Evolutionary conservation across 495 filamentous ascomycete species (phyloP), one percentile per base, ranked within the genome.

Genomic region (Aspergillus carlsbadensis): DNA sequence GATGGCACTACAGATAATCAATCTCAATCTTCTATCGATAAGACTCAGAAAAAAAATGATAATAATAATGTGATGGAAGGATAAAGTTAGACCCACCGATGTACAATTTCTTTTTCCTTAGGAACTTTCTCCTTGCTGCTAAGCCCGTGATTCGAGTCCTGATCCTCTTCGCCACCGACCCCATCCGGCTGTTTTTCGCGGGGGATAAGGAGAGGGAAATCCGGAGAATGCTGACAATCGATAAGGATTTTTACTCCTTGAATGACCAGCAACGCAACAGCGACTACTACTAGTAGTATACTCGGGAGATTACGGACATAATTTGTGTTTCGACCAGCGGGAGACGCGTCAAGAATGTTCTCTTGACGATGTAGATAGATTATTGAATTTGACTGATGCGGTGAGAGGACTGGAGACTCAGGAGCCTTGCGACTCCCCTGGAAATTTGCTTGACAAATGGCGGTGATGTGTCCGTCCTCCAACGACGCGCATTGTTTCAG

Each of bases 171-270:
- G 59, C 58, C 61, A 60, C 54, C 48, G 42, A 34, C 52, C 59
- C 21, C 64, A 56, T 56, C 43, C 43, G 18, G 45, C 24, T 51
- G 37, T 55, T 17, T 56, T 58, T 52, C 61, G 63, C 41, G 59
- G 56, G 54, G 59, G 57, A 54, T 64, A 70, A 61, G 61, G 57
- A 41, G 44, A 52, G 44, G 58, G 36, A 48, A 36, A 60, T 60
- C 57, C 46, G 40, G 61, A 69, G 37, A 66, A 54, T 45, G 67
- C 41, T 64, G 34, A 65, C 21, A 54, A 50, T 39, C 47, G 58
- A 60, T 60, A 60, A 60, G 58, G 47, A 39, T 36, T 21, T 35
- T 11, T 31, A 10, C 8, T 24, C 17, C 18, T 7, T 17, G 14
- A n/a, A n/a, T n/a, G n/a, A 18, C 6, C 39, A 18, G n/a, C 39